Conservation (phyloP, 345 rosid species). For the Moringa oleifera region DNA sequence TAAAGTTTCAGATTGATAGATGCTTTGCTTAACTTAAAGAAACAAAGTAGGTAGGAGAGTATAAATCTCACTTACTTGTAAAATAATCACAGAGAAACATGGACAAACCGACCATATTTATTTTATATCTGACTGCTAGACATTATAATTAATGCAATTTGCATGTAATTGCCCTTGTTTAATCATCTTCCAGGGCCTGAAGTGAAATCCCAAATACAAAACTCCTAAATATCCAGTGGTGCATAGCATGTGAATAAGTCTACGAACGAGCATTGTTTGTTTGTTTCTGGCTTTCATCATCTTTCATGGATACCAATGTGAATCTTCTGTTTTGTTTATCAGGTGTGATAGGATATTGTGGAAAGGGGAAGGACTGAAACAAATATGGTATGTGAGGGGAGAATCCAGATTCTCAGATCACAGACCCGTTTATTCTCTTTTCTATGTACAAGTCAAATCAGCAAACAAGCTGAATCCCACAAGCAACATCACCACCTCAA, state of each 20-base stretch:
- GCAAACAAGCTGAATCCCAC: constrained; percentile 18
- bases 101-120: neutral
- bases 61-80: neutral
- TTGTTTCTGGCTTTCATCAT: no score
- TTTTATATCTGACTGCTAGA: no score
- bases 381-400: constrained; percentile 66
- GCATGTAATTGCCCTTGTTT: no score
- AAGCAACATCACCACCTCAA: constrained; percentile 13
- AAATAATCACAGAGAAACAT: neutral
- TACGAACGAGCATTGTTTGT: no score
- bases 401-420: constrained; percentile 96
- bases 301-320: neutral
- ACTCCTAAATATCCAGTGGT: no score
- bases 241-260: no score
- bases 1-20: no score
- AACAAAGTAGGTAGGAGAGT: neutral
- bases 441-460: constrained; percentile 48
- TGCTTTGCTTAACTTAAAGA: neutral
- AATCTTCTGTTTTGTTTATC: neutral
- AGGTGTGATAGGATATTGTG: constrained; percentile 96
- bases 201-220: no score
- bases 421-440: constrained; percentile 79
- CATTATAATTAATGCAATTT: no score
- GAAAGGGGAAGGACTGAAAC: constrained; percentile 85
- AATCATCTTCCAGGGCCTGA: no score